Evolutionary conservation across 805 yeast species (phyloP), one percentile per base, ranked within the genome.

Genomic region (Komagataella pseudopastoris): DNA sequence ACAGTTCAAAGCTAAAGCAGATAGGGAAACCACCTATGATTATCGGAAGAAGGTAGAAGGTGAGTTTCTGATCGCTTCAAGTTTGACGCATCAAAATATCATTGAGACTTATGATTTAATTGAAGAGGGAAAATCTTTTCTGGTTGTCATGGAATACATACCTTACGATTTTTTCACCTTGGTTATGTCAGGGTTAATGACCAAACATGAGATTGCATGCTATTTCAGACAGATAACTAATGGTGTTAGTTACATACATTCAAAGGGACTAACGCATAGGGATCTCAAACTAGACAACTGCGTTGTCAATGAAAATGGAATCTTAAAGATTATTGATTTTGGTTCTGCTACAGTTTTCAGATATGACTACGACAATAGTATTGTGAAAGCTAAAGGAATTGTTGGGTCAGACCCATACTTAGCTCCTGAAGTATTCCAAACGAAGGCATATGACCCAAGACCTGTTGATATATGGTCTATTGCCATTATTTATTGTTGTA

Each of bases 381-480:
- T 80, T 20, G 79, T 85, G 16, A 70, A 74, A 53, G 89, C 96
- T 0, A 74, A 77, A 46, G 98, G 98, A 14, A 77, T 91, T 20
- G 95, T 91, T 10, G 99, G 99, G 14, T 85, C 95, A 1, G 99
- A 91, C 65, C 98, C 99, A 2, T 91, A 91, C 62, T 69, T 91
- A 55, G 93, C 97, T 0, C 98, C 98, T 0, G 99, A 91, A 64
- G 90, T 91, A 46, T 74, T 91, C 52, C 62, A 68, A 18, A 52
- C 59, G 52, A 55, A 65, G 6, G 58, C 63, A 47, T 91, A 91
- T 64, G 96, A 91, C 64, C 93, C 97, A 17, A 77, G 93, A 50
- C 81, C 84, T 5, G 88, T 83, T 2, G 99, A 91, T 63, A 78
- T 90, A 20, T 91, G 99, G 99, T 87, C 96, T 1, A 71, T 88